Percentiles rank a stretch among this genome's conserved stretches.
Conservation (phyloP, 1,284 basidiomycete genomes). For the Boletus coffeatus region DNA sequence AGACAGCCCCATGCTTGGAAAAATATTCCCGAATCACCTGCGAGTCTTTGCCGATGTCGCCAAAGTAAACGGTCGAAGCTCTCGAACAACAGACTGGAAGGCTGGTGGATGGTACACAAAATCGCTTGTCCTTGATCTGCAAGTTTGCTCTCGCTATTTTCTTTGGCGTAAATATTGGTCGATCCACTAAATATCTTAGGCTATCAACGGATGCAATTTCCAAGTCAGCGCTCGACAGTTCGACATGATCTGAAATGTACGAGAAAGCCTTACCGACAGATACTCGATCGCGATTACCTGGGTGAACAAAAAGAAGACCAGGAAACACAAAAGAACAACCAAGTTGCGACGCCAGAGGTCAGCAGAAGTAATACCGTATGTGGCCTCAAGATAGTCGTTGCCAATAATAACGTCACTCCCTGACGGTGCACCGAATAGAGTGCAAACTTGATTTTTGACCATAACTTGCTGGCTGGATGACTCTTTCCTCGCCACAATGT, state of each 20-base stretch:
- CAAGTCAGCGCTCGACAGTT: neutral
- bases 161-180: slow-evolving; percentile 66
- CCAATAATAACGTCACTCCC: slow-evolving; percentile 51
- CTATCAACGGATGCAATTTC: slow-evolving; percentile 24
- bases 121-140: slow-evolving; percentile 85
- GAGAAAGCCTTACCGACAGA: slow-evolving; percentile 44
- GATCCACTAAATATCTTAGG: slow-evolving; percentile 45
- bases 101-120: slow-evolving; percentile 74
- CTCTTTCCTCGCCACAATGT: too few species aligned
- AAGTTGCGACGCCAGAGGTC: slow-evolving; percentile 63
- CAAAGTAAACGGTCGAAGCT: slow-evolving; percentile 84
- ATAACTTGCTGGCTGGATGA: too few species aligned
- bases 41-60: slow-evolving; percentile 69
- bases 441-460: slow-evolving; percentile 55
- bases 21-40: slow-evolving; percentile 64
- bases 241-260: neutral
- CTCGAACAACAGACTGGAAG: slow-evolving; percentile 59
- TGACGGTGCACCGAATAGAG: slow-evolving; percentile 51
- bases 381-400: slow-evolving; percentile 52
- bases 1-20: slow-evolving; percentile 56
- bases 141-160: slow-evolving; percentile 70
- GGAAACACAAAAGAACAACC: slow-evolving; percentile 53
- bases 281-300: slow-evolving; percentile 60
- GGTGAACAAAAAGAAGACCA: slow-evolving; percentile 61
- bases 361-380: slow-evolving; percentile 43